These are phyloP conservation scores for Perilla frutescens DNA, from an alignment of 257 asterid species.

Conservation along the genomic window DNA sequence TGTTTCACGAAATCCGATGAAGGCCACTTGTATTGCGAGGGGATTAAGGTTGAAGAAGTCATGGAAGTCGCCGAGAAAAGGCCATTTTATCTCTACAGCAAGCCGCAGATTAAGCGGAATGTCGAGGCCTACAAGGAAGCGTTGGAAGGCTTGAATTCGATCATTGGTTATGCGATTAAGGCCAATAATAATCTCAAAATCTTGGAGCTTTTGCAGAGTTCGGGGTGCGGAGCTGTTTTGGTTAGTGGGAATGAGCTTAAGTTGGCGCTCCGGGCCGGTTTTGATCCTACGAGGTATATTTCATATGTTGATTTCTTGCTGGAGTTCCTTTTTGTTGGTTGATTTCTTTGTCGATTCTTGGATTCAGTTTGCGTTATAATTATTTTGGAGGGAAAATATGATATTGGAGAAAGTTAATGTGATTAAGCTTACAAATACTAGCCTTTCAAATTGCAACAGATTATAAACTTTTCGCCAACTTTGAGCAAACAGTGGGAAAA, in stretches of 20 bases:
- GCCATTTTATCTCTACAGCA: slow-evolving; percentile 90
- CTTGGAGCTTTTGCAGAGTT: slow-evolving; percentile 76
- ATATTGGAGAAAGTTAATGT: neutral
- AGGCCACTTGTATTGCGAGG: slow-evolving; percentile 80
- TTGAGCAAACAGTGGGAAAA: no score
- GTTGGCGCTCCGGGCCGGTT: slow-evolving; percentile 82
- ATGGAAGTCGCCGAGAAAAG: slow-evolving; percentile 75
- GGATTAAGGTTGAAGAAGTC: slow-evolving; percentile 66
- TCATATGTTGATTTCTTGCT: neutral
- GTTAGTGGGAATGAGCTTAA: slow-evolving; percentile 97
- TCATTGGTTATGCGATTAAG: slow-evolving; percentile 92
- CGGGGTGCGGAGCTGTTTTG: slow-evolving; percentile 94
- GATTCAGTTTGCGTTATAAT: neutral
- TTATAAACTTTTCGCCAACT: no score
- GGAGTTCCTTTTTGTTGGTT: neutral
- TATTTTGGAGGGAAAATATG: neutral
- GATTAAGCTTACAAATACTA: neutral
- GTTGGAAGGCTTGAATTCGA: slow-evolving; percentile 71
- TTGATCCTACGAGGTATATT: slow-evolving; percentile 81
- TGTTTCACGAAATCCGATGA: slow-evolving; percentile 79
- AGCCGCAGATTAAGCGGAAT: slow-evolving; percentile 82
- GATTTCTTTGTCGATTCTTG: neutral
- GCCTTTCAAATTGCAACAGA: neutral
- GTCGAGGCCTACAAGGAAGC: slow-evolving; percentile 89
- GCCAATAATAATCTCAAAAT: slow-evolving; percentile 92